Evolutionary conservation across 306 rosid species (phyloP), one percentile per base, ranked within the genome.

Genomic region (Casuarina glauca): DNA sequence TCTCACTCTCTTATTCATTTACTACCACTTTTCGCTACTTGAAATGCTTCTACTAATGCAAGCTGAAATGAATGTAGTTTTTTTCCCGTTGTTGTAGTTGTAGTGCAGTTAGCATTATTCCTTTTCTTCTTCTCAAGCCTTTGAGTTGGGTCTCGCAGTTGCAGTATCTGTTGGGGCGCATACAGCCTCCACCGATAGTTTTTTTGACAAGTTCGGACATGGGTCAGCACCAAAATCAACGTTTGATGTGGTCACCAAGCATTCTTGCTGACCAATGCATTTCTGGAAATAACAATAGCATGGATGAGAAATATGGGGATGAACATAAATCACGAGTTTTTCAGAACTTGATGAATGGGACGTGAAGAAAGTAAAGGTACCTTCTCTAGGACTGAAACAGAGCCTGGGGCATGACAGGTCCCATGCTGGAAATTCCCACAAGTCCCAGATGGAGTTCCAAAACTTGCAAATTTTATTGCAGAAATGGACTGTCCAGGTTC

Each of bases 401-500:
- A 89, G 38, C 77, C 69, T n/a, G 91, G 75, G 53, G 94, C 84
- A 49, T 93, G 94, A 17, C 97, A 93, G 39, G 86, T 42, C 44
- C 98, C 98, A 35, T 85, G 91, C 83, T 69, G 81, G 66, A 83
- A 88, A 43, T 48, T 88, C 48, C 97, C 97, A 74, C 98, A 93
- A 76, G 88, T 83, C 62, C 97, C 98, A 2, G 76, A 62, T 71
- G 98, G 98, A 78, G 97, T 88, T 79, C 97, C 96, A 48, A 84
- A 93, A 87, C 98, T 93, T 66, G 97, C 96, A 82, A 91, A 93
- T 69, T 79, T 91, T 73, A 93, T 93, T 46, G 85, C 72, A 70
- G 97, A 78, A 66, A 93, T 91, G 83, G 85, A 72, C 51, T 89
- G 88, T 38, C 98, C 94, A 49, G 74, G 81, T 50, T 78, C 81